Base-by-base conservation (phyloP, 1,139 yeast species). In the Scheffersomyces lignicola region DNA sequence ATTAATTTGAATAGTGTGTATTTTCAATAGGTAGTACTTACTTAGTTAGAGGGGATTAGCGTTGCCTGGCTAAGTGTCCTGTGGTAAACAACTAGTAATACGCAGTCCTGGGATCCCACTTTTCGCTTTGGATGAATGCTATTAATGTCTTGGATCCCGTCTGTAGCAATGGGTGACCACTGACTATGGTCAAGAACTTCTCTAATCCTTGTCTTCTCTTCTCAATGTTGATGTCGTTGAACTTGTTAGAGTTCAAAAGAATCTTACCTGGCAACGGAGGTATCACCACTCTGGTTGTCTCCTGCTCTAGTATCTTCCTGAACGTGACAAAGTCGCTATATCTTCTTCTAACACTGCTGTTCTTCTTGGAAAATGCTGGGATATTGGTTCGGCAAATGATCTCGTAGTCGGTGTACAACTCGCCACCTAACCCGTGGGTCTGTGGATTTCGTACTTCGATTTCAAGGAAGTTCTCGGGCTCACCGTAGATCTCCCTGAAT, bases 391-490 rank as follows among this genome's bases (percentile, higher is more conserved):
- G 69, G 59, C 97, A 89, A 22, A 86, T 73, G 23, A 92, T 80
- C 59, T 89, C 97, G 56, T 92, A 92, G 60, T 92, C 97, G 9
- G 97, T 92, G 58, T 72, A 92, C 72, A 81, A 76, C 30, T 79
- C 76, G 30, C 78, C 61, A 3, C 86, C 87, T 40, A 56, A 60
- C 29, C 87, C 87, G 51, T 85, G 95, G 0, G 97, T 89, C 44
- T 79, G 78, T 6, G 95, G 95, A 55, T 82, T 82, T 33, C 76
- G 65, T 37, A 83, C 95, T 58, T 90, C 97, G 26, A 94, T 82
- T 60, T 92, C 98, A 31, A 92, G 71, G 52, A 89, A 88, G 61
- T 89, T 88, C 59, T 92, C 98, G 0, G 97, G 97, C 48, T 86
- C 96, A 1, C 95, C 96, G 52, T 92, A 92, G 31, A 86, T 75